Evolutionary conservation across 1,284 basidiomycete species (phyloP).

Genomic region (Neonothopanus nambi): DNA sequence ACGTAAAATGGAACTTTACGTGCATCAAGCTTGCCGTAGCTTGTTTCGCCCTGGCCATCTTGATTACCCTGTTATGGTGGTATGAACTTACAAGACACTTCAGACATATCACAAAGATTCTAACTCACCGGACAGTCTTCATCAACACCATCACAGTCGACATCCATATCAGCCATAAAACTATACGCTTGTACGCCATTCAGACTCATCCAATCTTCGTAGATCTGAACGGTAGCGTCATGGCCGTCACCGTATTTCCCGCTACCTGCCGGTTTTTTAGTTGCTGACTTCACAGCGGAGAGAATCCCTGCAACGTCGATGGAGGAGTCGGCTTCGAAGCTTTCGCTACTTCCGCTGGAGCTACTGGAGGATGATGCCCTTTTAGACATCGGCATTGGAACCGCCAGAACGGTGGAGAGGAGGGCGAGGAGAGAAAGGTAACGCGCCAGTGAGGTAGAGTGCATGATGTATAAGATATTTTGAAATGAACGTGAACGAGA

Average conservation of each 20-base stretch:
- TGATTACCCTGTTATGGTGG: conserved; percentile 17
- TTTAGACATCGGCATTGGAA: too few relatives aligned
- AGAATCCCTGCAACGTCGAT: conserved; percentile 13
- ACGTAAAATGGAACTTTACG: conserved; percentile 25
- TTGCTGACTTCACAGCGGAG: conserved; percentile 8
- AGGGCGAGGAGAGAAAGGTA: too few relatives aligned
- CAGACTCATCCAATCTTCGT: conserved; percentile 21
- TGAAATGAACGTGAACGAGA: too few relatives aligned
- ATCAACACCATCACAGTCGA: conserved; percentile 26
- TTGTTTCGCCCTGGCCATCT: conserved; percentile 24
- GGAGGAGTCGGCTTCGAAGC: conserved; percentile 12
- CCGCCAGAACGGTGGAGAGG: too few relatives aligned
- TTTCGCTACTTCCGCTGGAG: not conserved
- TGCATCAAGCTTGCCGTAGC: conserved; percentile 25
- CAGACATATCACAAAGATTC: not conserved
- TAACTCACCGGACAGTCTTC: not conserved
- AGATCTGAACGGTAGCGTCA: conserved; percentile 18
- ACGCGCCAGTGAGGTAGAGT: too few relatives aligned
- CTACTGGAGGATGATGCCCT: not conserved
- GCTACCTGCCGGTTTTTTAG: not conserved
- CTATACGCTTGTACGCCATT: conserved; percentile 19
- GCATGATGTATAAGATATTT: too few relatives aligned
- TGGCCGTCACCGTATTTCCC: not conserved
- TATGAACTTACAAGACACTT: too few relatives aligned
- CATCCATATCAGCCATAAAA: conserved; percentile 28